phyloP scores from a whole-genome alignment of 805 yeast species.

The Saturnispora gosingensis region DNA sequence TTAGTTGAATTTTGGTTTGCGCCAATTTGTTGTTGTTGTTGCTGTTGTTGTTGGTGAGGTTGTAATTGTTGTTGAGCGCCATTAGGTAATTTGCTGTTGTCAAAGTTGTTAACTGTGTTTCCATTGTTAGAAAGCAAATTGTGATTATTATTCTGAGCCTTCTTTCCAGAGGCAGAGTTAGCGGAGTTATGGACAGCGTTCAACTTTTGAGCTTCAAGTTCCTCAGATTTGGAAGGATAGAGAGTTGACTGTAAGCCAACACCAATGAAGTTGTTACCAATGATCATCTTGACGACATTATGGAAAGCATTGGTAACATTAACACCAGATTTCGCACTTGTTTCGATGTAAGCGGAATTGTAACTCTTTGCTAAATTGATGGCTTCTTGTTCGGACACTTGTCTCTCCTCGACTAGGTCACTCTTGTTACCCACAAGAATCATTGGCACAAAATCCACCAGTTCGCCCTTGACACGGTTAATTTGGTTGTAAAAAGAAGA shows the following conservation, averaged over 20 bases:
- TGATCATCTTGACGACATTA: constrained; percentile 28
- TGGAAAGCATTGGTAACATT: constrained; percentile 49
- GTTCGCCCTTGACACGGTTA: constrained; percentile 41
- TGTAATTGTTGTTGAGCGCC: not conserved
- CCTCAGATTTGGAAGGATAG: constrained; percentile 21
- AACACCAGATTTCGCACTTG: constrained; percentile 84
- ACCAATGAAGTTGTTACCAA: constrained; percentile 17
- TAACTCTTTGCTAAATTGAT: constrained; percentile 53
- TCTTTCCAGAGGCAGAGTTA: not conserved
- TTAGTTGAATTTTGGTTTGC: constrained; percentile 5
- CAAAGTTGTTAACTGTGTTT: not conserved
- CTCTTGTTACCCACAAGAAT: constrained; percentile 69
- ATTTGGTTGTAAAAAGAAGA: constrained; percentile 49
- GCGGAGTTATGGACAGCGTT: not conserved
- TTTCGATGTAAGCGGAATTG: constrained; percentile 73
- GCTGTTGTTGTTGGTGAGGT: not conserved
- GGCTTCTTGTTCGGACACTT: constrained; percentile 54
- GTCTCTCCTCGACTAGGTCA: constrained; percentile 57
- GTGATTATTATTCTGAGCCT: not conserved
- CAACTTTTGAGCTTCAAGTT: constrained; percentile 11
- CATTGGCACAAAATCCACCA: constrained; percentile 59
- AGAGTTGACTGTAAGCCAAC: constrained; percentile 23
- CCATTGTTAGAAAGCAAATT: not conserved
- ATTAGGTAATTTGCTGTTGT: not conserved
- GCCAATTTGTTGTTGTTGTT: not conserved